phyloP scores from a whole-genome alignment of 306 rosid genomes.

The Luffa aegyptiaca region DNA sequence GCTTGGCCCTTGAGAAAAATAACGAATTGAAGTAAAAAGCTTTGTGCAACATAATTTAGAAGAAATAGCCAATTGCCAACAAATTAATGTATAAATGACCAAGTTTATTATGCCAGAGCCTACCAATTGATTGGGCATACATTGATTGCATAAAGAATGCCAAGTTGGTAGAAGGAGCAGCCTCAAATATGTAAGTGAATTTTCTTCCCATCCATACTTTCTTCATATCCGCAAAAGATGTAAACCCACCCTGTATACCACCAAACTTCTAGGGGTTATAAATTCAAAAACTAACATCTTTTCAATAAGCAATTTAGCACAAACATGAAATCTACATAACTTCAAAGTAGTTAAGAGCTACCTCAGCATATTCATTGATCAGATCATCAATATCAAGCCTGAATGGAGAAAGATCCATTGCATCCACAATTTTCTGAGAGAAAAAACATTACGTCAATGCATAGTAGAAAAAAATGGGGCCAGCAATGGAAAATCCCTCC shows the following conservation, averaged over 20 bases:
- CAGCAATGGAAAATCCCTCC: not conserved
- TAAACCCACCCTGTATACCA: constrained; percentile 39
- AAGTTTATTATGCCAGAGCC: not conserved
- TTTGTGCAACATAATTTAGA: not conserved
- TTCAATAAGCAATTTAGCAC: not conserved
- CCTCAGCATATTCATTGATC: constrained; percentile 47
- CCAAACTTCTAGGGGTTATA: constrained; percentile 5
- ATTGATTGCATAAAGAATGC: constrained; percentile 87
- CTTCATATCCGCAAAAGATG: constrained; percentile 58
- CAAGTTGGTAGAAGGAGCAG: constrained; percentile 52
- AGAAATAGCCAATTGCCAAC: not conserved
- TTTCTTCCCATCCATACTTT: constrained; percentile 67
- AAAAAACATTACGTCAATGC: not conserved
- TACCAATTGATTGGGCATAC: constrained; percentile 74
- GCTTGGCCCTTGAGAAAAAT: not conserved
- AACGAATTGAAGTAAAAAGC: not conserved
- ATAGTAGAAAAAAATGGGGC: not conserved
- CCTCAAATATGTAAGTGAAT: constrained; percentile 74
- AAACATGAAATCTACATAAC: constrained; percentile 3
- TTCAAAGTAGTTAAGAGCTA: constrained; percentile 11
- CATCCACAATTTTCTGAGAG: not conserved
- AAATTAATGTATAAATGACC: not conserved
- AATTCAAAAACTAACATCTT: not conserved
- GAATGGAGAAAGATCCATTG: constrained; percentile 40
- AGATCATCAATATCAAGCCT: constrained; percentile 73